These are phyloP conservation scores for Cichorium intybus DNA, from an alignment of 140 eudicot species.

Conservation along the genomic window DNA sequence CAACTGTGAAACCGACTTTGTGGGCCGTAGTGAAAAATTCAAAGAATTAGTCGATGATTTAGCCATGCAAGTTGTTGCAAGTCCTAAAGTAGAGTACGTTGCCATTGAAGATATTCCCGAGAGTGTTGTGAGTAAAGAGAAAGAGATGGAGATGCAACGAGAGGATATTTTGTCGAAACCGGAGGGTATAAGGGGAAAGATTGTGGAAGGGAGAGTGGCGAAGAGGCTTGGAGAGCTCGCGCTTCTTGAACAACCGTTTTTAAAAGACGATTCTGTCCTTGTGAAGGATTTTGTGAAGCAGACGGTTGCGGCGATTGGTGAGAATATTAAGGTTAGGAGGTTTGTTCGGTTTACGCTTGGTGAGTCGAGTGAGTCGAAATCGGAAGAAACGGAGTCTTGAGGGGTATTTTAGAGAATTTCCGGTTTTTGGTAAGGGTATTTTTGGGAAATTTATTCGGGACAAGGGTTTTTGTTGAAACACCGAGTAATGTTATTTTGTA, in stretches of 20 bases:
- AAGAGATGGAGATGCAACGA: conserved; percentile 88
- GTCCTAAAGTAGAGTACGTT: conserved; percentile 79
- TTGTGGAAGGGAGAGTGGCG: conserved; percentile 84
- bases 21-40: conserved; percentile 77
- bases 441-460: neutral
- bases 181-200: conserved; percentile 75
- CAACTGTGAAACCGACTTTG: conserved; percentile 96
- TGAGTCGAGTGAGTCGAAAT: conserved; percentile 33
- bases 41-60: conserved; percentile 87
- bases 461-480: neutral
- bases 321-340: conserved; percentile 91
- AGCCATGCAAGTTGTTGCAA: conserved; percentile 96
- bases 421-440: conserved; percentile 11
- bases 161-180: conserved; percentile 91
- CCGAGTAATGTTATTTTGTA: neutral
- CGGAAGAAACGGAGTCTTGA: conserved; percentile 38
- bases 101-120: conserved; percentile 78
- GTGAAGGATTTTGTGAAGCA: conserved; percentile 94
- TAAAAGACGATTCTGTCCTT: conserved; percentile 69
- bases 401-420: conserved; percentile 21
- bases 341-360: conserved; percentile 90
- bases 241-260: conserved; percentile 83
- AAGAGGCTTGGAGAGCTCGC: conserved; percentile 95
- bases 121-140: conserved; percentile 54
- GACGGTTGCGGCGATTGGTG: conserved; percentile 88